Percentiles rank a stretch among this genome's conserved stretches.
Conservation (phyloP, 2,329 filamentous ascomycete genomes). For the Scytalidium sp. region DNA sequence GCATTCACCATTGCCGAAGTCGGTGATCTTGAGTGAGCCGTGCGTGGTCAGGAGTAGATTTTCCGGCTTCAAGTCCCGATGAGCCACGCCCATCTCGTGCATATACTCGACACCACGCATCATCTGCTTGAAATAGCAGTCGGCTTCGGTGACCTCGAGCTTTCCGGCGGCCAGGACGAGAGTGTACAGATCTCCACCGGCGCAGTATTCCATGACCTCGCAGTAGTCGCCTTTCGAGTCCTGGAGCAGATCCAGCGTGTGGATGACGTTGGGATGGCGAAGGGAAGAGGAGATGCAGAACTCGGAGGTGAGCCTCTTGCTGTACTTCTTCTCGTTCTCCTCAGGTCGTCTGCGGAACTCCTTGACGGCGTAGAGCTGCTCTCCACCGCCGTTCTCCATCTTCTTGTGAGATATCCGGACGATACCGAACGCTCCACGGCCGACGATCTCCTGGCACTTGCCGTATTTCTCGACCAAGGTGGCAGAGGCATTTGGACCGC, state of each 20-base stretch:
- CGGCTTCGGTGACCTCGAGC: constrained; percentile 86
- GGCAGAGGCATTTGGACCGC: constrained; percentile 68
- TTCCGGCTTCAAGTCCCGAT: constrained; percentile 94
- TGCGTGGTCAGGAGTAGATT: constrained; percentile 92
- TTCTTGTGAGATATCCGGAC: constrained; percentile 97
- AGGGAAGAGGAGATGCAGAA: constrained; percentile 98
- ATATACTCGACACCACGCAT: constrained; percentile 99
- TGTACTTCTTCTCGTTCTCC: constrained; percentile 95
- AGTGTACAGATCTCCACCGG: constrained; percentile 92
- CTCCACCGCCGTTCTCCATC: constrained; percentile 72
- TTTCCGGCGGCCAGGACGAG: constrained; percentile 88
- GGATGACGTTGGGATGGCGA: constrained; percentile 95
- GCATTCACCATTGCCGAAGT: constrained; percentile 98
- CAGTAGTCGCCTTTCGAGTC: constrained; percentile 97
- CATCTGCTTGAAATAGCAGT: constrained; percentile 98
- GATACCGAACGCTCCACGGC: constrained; percentile 93
- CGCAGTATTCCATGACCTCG: constrained; percentile 99
- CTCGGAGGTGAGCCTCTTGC: constrained; percentile 93
- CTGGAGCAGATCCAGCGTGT: constrained; percentile 91
- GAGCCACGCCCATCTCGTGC: constrained; percentile 98
- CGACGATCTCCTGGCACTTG: constrained; percentile 96
- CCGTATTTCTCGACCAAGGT: constrained; percentile 95
- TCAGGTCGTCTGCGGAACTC: constrained; percentile 93
- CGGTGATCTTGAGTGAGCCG: constrained; percentile 93
- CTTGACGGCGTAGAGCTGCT: constrained; percentile 96